Base-by-base conservation (phyloP, 768 basidiomycete species). In the Wakefieldia striispora region DNA sequence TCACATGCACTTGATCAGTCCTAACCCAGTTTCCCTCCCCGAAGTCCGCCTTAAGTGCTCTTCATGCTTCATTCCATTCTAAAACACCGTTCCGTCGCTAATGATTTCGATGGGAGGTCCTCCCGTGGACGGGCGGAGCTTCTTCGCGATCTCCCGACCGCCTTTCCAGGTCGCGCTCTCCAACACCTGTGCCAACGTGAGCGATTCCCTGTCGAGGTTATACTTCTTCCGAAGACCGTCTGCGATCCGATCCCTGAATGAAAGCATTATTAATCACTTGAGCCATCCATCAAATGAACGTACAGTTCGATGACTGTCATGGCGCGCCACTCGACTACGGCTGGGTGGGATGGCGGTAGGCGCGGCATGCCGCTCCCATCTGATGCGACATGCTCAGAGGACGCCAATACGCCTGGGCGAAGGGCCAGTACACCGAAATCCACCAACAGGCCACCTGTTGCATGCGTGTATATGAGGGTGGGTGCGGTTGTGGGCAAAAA, bases 91-190 rank as follows among this genome's bases (percentile, higher is more conserved):
- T 3, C 90, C 90, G 52, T 92, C 90, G 51, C 88, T 91, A 51
- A 83, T 78, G 49, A 92, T 91, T 51, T 90, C 89, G 59, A 93
- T 88, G 1, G 90, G 90, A 0, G 91, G 91, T 1, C 92, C 92
- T 7, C 88, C 84, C 0, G 81, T 84, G 37, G 75, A 72, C 0
- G 85, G 87, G 5, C 95, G 72, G 65, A 80, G 84, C 64, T 75
- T 68, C 64, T 84, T 88, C 3, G 95, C 95, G 34, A 97, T 90
- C 70, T 95, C 92, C 4, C 95, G 75, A 4, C 95, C 95, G 1
- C 92, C 93, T 63, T 95, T 95, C 95, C 95, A 99, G 0, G 94
- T 98, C 2, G 94, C 95, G 43, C 86, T 84, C 70, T 98, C 95
- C 29, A 99, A 74, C 0, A 97, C 83, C 65, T 97, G 95, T 0